Evolutionary conservation across 106 monocot genomes (phyloP).

Genomic region (Cymbidium sinense): DNA sequence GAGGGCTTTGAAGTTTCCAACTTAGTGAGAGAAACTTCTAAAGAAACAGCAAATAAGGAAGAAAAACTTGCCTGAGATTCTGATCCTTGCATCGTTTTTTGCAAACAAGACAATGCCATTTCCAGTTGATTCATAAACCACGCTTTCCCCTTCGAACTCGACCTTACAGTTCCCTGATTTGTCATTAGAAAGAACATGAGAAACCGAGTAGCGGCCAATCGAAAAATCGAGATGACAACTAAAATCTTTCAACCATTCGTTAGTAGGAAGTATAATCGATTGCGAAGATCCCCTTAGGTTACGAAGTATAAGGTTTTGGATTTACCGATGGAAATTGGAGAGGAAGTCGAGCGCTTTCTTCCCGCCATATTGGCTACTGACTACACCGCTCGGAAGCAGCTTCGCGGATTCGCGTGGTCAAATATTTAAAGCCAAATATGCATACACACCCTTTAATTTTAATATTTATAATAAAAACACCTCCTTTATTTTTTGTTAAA

Average conservation of each 20-base stretch:
- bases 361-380: constrained; percentile 7
- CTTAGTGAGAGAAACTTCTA: background rate
- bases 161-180: constrained; percentile 50
- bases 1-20: too few relatives aligned
- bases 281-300: background rate
- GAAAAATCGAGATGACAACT: background rate
- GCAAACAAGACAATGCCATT: constrained; percentile 26
- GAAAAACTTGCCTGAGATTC: constrained; percentile 24
- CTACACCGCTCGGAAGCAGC: too few relatives aligned
- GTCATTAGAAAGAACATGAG: background rate
- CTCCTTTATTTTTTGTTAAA: too few relatives aligned
- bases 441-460: too few relatives aligned
- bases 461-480: too few relatives aligned
- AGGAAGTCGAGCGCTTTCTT: constrained; percentile 3
- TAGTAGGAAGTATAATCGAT: background rate
- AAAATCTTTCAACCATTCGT: background rate
- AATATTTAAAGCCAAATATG: too few relatives aligned
- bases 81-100: constrained; percentile 22
- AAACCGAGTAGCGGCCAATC: background rate
- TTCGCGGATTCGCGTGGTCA: too few relatives aligned
- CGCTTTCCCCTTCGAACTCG: constrained; percentile 22
- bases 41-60: background rate
- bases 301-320: constrained; percentile 6
- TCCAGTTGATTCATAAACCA: constrained; percentile 13
- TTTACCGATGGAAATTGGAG: constrained; percentile 20